Percentiles rank a stretch among this genome's conserved stretches.
Conservation (phyloP, 2,329 filamentous ascomycete genomes). For the Metarhizium humberi region DNA sequence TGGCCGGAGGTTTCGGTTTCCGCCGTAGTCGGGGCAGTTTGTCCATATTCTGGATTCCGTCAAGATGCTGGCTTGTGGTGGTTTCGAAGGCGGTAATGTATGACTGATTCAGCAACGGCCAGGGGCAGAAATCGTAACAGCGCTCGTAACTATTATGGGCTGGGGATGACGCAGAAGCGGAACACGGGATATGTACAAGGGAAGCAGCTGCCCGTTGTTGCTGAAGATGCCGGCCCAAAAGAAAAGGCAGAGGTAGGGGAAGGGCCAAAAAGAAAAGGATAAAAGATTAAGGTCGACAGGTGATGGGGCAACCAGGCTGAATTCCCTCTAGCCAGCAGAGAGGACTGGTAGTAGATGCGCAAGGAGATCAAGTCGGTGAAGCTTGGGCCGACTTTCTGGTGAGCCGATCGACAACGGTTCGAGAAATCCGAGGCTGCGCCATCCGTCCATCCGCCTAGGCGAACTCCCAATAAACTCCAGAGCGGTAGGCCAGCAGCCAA, state of each 20-base stretch:
- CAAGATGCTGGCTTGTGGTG: background rate
- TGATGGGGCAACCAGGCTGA: background rate
- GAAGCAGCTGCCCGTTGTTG: background rate
- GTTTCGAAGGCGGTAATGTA: slow-evolving; percentile 2
- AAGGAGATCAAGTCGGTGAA: background rate
- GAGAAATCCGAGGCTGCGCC: no score
- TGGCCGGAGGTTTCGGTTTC: slow-evolving; percentile 33
- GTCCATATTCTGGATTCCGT: slow-evolving; percentile 22
- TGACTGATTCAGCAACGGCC: background rate
- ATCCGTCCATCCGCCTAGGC: no score
- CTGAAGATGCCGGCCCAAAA: slow-evolving; percentile 1
- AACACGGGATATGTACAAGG: background rate
- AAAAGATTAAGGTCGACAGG: background rate
- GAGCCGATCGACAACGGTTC: background rate
- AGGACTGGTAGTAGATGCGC: background rate
- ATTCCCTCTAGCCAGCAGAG: slow-evolving; percentile 6
- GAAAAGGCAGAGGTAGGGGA: background rate
- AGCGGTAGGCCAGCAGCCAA: no score
- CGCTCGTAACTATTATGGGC: background rate
- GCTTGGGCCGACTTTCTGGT: background rate
- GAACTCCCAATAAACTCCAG: no score
- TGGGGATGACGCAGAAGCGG: background rate
- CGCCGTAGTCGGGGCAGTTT: slow-evolving; percentile 33
- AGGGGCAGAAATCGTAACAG: background rate
- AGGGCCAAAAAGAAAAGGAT: background rate